Percentiles rank a stretch among this genome's conserved stretches.
These are phyloP conservation scores for Umbelopsis isabellina DNA, from an alignment of 192 early-diverging fungal species.

Conservation along the genomic window DNA sequence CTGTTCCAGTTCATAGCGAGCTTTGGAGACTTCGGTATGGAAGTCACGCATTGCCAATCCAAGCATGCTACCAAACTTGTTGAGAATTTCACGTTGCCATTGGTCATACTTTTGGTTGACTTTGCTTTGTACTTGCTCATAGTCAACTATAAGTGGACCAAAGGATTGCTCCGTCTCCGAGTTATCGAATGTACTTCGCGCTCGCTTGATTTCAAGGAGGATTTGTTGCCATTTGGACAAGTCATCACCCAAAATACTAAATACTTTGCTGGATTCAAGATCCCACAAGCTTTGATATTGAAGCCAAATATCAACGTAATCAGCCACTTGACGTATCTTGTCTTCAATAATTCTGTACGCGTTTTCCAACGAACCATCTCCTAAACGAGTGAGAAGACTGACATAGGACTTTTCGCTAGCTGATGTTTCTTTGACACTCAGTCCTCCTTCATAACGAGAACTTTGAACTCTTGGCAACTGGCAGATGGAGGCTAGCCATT, in stretches of 20 bases:
- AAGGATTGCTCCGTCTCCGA: slow-evolving; percentile 88
- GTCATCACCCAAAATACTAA: slow-evolving; percentile 83
- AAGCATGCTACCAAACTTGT: slow-evolving; percentile 85
- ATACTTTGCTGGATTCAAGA: slow-evolving; percentile 85
- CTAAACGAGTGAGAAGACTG: slow-evolving; percentile 73
- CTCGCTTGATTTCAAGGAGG: slow-evolving; percentile 91
- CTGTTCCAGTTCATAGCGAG: slow-evolving; percentile 86
- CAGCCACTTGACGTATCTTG: slow-evolving; percentile 72
- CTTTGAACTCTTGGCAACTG: slow-evolving; percentile 83
- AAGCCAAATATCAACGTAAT: slow-evolving; percentile 94
- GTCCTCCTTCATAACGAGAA: slow-evolving; percentile 86
- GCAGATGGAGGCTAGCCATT: slow-evolving; percentile 91
- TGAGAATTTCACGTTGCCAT: slow-evolving; percentile 97
- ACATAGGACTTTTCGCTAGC: slow-evolving; percentile 64
- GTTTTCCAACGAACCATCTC: slow-evolving; percentile 64
- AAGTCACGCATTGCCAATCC: slow-evolving; percentile 82
- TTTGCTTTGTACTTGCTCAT: slow-evolving; percentile 97
- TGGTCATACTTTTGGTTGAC: slow-evolving; percentile 97
- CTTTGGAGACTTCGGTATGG: slow-evolving; percentile 71
- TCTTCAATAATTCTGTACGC: slow-evolving; percentile 87
- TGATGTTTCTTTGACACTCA: slow-evolving; percentile 61
- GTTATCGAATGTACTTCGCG: slow-evolving; percentile 95
- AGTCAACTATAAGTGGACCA: slow-evolving; percentile 87
- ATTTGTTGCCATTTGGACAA: slow-evolving; percentile 92
- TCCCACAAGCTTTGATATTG: slow-evolving; percentile 99